These are phyloP conservation scores for Taiwanofungus camphoratus DNA, from an alignment of 1,284 basidiomycete species.

Conservation along the genomic window DNA sequence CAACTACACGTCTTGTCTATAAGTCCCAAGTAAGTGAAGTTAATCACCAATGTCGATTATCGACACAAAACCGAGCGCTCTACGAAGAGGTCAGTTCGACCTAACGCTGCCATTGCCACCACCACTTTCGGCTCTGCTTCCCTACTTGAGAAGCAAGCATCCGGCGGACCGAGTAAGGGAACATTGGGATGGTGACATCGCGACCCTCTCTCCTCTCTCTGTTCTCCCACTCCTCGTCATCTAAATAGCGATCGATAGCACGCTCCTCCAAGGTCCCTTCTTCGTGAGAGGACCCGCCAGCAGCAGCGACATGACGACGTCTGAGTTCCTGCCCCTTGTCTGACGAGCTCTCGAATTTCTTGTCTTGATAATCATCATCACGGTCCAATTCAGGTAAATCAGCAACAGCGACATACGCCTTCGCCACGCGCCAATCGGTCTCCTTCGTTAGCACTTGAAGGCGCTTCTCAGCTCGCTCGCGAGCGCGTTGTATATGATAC, in stretches of 20 bases:
- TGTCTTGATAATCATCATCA: constrained; percentile 27
- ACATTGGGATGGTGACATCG: constrained; percentile 18
- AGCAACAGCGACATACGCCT: constrained; percentile 61
- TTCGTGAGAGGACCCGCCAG: background rate
- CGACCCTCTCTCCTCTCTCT: constrained; percentile 28
- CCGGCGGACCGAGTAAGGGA: constrained; percentile 15
- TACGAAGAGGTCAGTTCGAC: too few relatives aligned
- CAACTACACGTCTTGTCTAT: too few relatives aligned
- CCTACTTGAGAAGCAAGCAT: background rate
- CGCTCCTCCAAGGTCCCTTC: constrained; percentile 34
- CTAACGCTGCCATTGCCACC: constrained; percentile 16
- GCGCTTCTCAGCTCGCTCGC: constrained; percentile 52
- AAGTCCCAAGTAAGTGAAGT: too few relatives aligned
- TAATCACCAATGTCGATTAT: too few relatives aligned
- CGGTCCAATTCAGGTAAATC: constrained; percentile 25
- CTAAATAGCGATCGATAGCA: constrained; percentile 55
- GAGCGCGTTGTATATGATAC: constrained; percentile 36
- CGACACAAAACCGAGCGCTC: too few relatives aligned
- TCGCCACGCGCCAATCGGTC: constrained; percentile 57
- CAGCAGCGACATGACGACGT: too few relatives aligned
- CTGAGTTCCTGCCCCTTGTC: constrained; percentile 17
- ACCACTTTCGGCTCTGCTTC: constrained; percentile 9
- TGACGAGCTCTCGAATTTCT: constrained; percentile 24
- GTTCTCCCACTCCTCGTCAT: constrained; percentile 64
- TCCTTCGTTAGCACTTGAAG: constrained; percentile 66